phyloP scores from a whole-genome alignment of 169 alveolate genomes.

The Blepharisma undulans region DNA sequence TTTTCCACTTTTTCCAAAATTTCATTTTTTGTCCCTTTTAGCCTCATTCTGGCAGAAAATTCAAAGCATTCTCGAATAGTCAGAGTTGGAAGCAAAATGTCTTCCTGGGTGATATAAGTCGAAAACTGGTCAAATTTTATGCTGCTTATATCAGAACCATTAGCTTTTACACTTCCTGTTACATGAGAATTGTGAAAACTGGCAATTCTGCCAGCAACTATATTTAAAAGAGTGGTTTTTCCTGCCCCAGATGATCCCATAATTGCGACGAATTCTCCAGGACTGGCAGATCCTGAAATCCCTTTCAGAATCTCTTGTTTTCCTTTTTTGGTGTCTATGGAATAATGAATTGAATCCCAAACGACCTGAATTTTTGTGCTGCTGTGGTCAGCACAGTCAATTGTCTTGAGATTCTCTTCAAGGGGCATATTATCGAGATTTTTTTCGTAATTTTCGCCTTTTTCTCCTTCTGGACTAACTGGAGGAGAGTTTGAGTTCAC shows the following conservation, averaged over 20 bases:
- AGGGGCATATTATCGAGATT: no score
- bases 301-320: slow-evolving; percentile 30
- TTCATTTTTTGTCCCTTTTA: neutral
- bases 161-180: neutral
- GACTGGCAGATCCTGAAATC: slow-evolving; percentile 38
- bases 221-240: slow-evolving; percentile 79
- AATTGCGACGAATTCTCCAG: slow-evolving; percentile 82
- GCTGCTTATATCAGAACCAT: neutral
- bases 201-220: neutral
- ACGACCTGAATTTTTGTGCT: no score
- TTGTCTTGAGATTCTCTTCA: no score
- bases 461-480: no score
- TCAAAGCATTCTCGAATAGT: slow-evolving; percentile 72
- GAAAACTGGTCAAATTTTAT: neutral
- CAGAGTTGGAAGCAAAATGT: slow-evolving; percentile 66
- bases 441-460: no score
- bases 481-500: no score
- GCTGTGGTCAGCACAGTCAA: no score
- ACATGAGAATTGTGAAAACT: neutral
- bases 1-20: neutral
- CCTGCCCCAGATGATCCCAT: slow-evolving; percentile 90
- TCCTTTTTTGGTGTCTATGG: no score
- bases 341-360: no score
- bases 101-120: slow-evolving; percentile 76
- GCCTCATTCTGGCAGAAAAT: slow-evolving; percentile 68